Base-by-base conservation (phyloP, 2,329 filamentous ascomycete species). In the Nannizziopsis barbatae region DNA sequence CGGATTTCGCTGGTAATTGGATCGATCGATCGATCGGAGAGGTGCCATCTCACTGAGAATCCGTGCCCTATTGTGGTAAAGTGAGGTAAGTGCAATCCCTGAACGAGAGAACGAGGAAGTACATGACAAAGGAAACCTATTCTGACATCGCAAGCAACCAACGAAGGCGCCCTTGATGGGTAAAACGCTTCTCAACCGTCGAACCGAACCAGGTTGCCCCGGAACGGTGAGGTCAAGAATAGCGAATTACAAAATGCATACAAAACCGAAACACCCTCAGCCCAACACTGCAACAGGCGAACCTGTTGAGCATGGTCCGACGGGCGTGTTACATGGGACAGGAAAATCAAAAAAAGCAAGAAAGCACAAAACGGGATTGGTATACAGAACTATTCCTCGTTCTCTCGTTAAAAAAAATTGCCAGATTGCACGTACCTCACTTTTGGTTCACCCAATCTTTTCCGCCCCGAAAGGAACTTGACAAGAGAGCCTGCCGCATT, bases 41-140 rank as follows among this genome's bases (percentile, higher is more conserved):
- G 22, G 22, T 27, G 22, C 22, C 22, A 7, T 27, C 3, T 4
- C 22, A 4, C 22, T 27, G 22, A 27, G 22, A 27, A 27, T 7
- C 22, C 22, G 22, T 27, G 22, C 22, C 22, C 22, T 27, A 27
- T 27, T 7, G 22, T 27, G 22, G 22, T 27, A 27, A 27, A 27
- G 12, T 36, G 33, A 15, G 10, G 15, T 12, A 36, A 36, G 15
- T n/a, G 33, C 15, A 15, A 12, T 96, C 92, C 20, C 90, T 94
- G 60, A 96, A 84, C 52, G 39, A 33, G 92, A 92, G 79, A 96
- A 37, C 20, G 46, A 49, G 40, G 46, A 20, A 44, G 39, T 43
- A 49, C 40, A 49, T 20, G 17, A 42, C 17, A 43, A 43, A 15
- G 32, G 30, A 49, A 39, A 30, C 22, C 10, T 12, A 37, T 38